Conservation (phyloP, 129 eudicot genomes). For the Lonicera japonica region DNA sequence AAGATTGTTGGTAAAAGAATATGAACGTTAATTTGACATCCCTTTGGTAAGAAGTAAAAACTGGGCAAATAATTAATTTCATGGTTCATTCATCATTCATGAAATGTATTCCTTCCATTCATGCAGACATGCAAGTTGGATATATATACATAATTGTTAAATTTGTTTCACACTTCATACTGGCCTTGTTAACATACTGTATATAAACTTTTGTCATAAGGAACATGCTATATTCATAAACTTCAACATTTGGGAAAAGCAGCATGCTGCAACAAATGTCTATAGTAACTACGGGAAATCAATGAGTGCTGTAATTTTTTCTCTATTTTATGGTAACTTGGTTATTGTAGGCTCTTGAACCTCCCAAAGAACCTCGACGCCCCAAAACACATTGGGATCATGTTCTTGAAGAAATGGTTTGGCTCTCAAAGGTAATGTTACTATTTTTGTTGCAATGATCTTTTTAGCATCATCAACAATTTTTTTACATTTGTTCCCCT, state of each 20-base stretch:
- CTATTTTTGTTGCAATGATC: neutral
- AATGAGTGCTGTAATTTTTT: neutral
- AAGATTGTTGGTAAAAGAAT: no score
- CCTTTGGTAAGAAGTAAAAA: no score
- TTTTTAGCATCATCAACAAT: neutral
- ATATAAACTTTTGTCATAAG: no score
- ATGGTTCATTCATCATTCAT: no score
- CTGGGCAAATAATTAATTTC: no score
- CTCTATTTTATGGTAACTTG: neutral
- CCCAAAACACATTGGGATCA: slow-evolving; percentile 99
- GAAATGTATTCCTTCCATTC: no score
- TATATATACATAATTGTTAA: neutral
- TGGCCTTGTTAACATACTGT: neutral
- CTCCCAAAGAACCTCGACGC: slow-evolving; percentile 90
- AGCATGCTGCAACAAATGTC: no score
- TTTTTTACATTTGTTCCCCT: neutral
- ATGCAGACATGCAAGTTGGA: no score
- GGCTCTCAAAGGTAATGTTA: slow-evolving; percentile 80
- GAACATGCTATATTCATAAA: no score
- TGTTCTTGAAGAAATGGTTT: slow-evolving; percentile 95
- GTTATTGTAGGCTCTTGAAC: slow-evolving; percentile 75
- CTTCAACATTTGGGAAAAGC: no score
- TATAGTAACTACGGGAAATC: neutral
- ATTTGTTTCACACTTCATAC: neutral
- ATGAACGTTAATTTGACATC: no score